phyloP scores from a whole-genome alignment of 345 rosid genomes.

The Rhizophora apiculata region DNA sequence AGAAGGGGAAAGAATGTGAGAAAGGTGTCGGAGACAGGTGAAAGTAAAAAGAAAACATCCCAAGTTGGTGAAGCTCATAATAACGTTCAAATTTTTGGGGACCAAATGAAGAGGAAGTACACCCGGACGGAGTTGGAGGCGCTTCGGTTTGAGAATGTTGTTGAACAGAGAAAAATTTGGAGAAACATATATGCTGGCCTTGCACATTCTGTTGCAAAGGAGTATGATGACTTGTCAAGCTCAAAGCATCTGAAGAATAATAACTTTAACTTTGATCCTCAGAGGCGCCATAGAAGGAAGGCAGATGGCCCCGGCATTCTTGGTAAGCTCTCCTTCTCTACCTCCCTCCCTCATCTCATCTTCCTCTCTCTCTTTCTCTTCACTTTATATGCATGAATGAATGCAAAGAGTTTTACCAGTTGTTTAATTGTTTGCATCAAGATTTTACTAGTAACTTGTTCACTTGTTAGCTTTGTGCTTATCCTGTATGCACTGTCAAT shows the following conservation, averaged over 20 bases:
- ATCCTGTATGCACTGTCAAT: background rate
- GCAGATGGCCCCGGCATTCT: constrained; percentile 32
- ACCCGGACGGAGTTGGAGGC: constrained; percentile 64
- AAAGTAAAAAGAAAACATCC: constrained; percentile 14
- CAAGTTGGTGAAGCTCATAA: constrained; percentile 21
- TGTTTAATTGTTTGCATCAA: background rate
- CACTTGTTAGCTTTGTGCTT: background rate
- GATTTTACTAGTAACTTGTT: background rate
- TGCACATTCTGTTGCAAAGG: constrained; percentile 41
- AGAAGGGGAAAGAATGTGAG: constrained; percentile 38
- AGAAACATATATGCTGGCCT: constrained; percentile 48
- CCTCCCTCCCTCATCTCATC: background rate
- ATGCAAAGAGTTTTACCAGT: too few relatives aligned
- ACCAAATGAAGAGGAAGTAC: constrained; percentile 34
- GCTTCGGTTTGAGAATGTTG: constrained; percentile 58
- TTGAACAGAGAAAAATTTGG: constrained; percentile 65
- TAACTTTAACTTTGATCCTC: constrained; percentile 25
- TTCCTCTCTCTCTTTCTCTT: too few relatives aligned
- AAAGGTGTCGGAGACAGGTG: constrained; percentile 20
- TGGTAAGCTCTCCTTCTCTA: constrained; percentile 25
- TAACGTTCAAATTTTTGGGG: constrained; percentile 11
- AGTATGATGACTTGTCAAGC: constrained; percentile 48
- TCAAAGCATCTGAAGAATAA: constrained; percentile 42
- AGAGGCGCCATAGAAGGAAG: constrained; percentile 17
- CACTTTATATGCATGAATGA: too few relatives aligned